A percentile compares a stretch with the other conserved stretches of the same genome.
These are phyloP conservation scores for Zoysia japonica DNA, from an alignment of 176 grass and related monocot genomes.

Conservation along the genomic window DNA sequence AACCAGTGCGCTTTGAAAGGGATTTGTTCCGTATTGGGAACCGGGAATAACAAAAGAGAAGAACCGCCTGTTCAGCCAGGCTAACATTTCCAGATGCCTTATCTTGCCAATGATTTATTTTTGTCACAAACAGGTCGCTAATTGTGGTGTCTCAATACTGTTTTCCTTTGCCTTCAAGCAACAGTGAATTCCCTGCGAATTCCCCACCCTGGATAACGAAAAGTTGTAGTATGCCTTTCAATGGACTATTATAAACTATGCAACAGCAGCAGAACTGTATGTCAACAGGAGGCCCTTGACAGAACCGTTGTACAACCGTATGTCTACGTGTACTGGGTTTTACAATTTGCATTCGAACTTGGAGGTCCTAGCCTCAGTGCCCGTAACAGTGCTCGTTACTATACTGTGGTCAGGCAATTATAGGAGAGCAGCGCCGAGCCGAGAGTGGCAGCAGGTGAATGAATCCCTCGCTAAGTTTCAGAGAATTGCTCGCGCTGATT, in stretches of 20 bases:
- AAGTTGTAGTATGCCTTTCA: constrained; percentile 25
- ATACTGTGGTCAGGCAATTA: neutral
- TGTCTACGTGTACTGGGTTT: neutral
- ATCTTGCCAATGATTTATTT: constrained; percentile 2
- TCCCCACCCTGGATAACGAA: neutral
- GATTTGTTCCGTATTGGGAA: neutral
- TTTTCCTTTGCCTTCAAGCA: neutral
- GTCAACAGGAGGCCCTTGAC: neutral
- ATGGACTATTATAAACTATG: neutral
- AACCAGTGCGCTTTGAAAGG: neutral
- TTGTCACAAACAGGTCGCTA: neutral
- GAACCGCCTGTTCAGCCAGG: neutral
- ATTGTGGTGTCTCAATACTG: constrained; percentile 10
- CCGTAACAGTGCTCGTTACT: neutral
- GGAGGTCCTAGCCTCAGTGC: neutral
- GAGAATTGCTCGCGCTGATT: constrained; percentile 18
- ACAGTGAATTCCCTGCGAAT: neutral
- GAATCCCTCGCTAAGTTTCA: constrained; percentile 9
- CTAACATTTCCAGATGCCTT: constrained; percentile 26
- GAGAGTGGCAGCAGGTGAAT: constrained; percentile 9
- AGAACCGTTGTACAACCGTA: neutral
- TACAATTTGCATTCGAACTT: neutral
- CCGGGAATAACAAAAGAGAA: constrained; percentile 13
- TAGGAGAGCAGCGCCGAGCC: neutral
- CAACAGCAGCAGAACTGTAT: constrained; percentile 8